Base-by-base conservation (phyloP, 140 eudicot species). In the Senecio squalidus region DNA sequence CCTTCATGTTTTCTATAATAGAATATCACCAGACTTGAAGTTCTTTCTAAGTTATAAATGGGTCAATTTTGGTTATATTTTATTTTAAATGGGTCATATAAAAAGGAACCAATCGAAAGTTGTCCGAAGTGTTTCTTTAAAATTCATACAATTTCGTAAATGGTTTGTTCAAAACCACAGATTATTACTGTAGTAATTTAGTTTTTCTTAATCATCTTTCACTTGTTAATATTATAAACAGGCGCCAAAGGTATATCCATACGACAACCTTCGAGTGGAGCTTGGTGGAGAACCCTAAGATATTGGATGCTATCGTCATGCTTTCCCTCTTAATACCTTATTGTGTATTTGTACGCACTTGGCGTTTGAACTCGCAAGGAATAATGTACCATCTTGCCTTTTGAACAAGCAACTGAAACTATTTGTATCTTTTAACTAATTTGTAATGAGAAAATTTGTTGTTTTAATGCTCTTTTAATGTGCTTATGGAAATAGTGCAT, bases 271-370 rank as follows among this genome's bases (percentile, higher is more conserved):
- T 10, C 79, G 82, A 74, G 95, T 79, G 69, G 98, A 92, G 83
- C 98, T 92, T 55, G 98, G 98, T 49, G 98, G 92, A 73, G 98
- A 92, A 71, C 89, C 96, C 21, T 84, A 84, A 29, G 49, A 45
- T 13, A 30, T 16, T 27, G 47, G 68, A 13, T 36, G 39, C 58
- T 38, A 30, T 17, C 34, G 26, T 14, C 45, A 62, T 51, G 55
- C 13, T 43, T 22, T 11, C 6, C 25, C 14, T 58, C 46, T 20
- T 43, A 6, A 9, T 26, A 24, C 58, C 21, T 34, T 47, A 66
- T 5, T 30, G 46, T 67, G 10, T 68, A 16, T 55, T 60, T 73
- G 64, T 60, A 46, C 61, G 69, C 72, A 25, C 52, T 31, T 66
- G 57, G 63, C 49, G 78, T 58, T 79, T 29, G 56, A 48, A 69